phyloP scores from a whole-genome alignment of 108 stramenopile species.

The Cyclotella cryptica region DNA sequence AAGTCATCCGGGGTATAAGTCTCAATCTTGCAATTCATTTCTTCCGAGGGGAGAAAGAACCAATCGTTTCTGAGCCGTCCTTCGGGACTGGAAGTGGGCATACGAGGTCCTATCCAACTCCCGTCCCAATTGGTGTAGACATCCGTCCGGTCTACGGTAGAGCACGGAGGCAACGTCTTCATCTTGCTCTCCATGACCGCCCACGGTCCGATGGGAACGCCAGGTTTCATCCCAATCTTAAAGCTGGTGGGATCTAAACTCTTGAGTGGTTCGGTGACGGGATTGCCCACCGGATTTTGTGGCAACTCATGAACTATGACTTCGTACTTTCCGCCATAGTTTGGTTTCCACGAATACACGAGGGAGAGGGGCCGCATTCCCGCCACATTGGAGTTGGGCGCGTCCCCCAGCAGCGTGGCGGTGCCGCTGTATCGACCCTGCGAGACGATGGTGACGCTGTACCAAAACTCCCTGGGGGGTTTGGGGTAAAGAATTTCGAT shows the following conservation, averaged over 20 bases:
- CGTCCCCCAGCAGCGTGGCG: constrained; percentile 22
- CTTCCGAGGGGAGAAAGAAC: constrained; percentile 37
- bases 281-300: constrained; percentile 2
- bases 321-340: constrained; percentile 17
- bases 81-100: constrained; percentile 1
- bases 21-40: constrained; percentile 43
- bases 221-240: not conserved
- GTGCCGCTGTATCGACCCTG: constrained; percentile 27
- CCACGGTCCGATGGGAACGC: not conserved
- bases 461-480: constrained; percentile 1
- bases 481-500: constrained; percentile 19
- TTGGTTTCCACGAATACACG: constrained; percentile 37
- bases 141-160: constrained; percentile 6
- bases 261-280: constrained; percentile 3
- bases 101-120: constrained; percentile 40
- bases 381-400: not conserved
- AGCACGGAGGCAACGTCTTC: constrained; percentile 28
- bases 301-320: constrained; percentile 34
- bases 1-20: constrained; percentile 21
- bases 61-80: constrained; percentile 32
- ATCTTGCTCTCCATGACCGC: constrained; percentile 11
- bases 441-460: constrained; percentile 32
- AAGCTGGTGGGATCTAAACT: not conserved
- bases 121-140: constrained; percentile 43
- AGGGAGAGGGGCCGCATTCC: not conserved